Conservation (phyloP, 108 stramenopile genomes). For the Cyclotella cryptica region DNA sequence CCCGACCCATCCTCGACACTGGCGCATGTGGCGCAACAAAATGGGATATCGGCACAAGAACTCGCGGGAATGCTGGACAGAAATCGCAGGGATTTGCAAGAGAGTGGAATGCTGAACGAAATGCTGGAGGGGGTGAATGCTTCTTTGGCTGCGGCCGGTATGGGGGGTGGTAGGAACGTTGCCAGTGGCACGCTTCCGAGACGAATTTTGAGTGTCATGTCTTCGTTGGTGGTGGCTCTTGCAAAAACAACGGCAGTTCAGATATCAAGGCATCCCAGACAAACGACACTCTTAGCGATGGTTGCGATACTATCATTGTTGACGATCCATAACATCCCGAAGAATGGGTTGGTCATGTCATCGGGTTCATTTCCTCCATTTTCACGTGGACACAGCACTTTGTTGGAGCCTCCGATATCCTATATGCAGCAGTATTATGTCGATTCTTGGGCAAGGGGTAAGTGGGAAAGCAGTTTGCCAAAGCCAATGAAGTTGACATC, state of each 20-base stretch:
- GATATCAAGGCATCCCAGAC: slow-evolving; percentile 59
- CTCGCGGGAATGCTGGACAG: slow-evolving; percentile 67
- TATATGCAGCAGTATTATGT: slow-evolving; percentile 47
- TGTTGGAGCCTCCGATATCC: slow-evolving; percentile 51
- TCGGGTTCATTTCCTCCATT: slow-evolving; percentile 37
- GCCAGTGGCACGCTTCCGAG: slow-evolving; percentile 46
- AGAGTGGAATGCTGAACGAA: slow-evolving; percentile 40
- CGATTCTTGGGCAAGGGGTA: slow-evolving; percentile 19
- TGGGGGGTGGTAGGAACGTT: slow-evolving; percentile 29
- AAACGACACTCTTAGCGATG: slow-evolving; percentile 48
- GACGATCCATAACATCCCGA: slow-evolving; percentile 57
- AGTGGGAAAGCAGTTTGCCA: slow-evolving; percentile 41
- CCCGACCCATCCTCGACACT: slow-evolving; percentile 79
- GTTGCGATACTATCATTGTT: slow-evolving; percentile 38
- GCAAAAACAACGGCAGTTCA: slow-evolving; percentile 48
- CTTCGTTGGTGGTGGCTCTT: slow-evolving; percentile 44
- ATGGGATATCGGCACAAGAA: slow-evolving; percentile 67
- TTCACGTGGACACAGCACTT: slow-evolving; percentile 65
- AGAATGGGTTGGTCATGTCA: slow-evolving; percentile 74
- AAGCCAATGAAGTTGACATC: neutral
- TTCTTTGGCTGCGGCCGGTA: slow-evolving; percentile 16
- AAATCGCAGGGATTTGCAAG: slow-evolving; percentile 66
- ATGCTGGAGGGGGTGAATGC: slow-evolving; percentile 46
- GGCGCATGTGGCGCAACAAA: slow-evolving; percentile 65
- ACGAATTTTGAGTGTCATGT: slow-evolving; percentile 49